phyloP scores from a whole-genome alignment of 257 asterid genomes.

The Rhazya stricta region DNA sequence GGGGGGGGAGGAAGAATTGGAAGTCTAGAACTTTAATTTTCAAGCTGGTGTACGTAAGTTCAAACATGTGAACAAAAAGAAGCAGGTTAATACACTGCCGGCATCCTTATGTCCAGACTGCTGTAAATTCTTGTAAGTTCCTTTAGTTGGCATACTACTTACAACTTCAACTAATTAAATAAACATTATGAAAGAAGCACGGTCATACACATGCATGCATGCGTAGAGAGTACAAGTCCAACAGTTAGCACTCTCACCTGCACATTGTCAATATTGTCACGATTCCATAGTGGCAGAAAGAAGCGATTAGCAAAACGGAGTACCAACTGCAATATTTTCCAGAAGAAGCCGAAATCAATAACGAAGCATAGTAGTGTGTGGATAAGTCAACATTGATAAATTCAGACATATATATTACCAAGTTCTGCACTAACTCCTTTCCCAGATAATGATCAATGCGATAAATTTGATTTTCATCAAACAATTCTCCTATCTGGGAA shows the following conservation, averaged over 20 bases:
- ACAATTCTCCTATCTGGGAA: constrained; percentile 88
- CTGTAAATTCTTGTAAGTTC: neutral
- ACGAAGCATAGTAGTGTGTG: neutral
- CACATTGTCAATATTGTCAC: constrained; percentile 85
- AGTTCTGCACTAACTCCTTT: constrained; percentile 94
- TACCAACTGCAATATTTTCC: constrained; percentile 65
- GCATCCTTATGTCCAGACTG: neutral
- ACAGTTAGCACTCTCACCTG: constrained; percentile 46
- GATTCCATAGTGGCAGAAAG: constrained; percentile 96
- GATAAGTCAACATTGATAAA: constrained; percentile 6
- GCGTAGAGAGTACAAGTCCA: constrained; percentile 7
- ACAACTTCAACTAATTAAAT: neutral
- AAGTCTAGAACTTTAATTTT: neutral
- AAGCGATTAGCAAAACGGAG: constrained; percentile 98
- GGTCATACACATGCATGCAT: neutral
- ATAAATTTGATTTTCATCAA: constrained; percentile 87
- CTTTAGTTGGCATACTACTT: neutral
- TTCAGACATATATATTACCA: constrained; percentile 45
- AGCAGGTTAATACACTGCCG: neutral
- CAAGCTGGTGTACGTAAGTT: neutral
- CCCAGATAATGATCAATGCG: constrained; percentile 99
- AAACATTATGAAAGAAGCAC: neutral
- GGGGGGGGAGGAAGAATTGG: neutral
- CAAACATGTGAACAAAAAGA: neutral
- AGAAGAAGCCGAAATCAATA: constrained; percentile 16